Conservation (phyloP, 2,329 filamentous ascomycete species). For the Ilyonectria mors-panacis region DNA sequence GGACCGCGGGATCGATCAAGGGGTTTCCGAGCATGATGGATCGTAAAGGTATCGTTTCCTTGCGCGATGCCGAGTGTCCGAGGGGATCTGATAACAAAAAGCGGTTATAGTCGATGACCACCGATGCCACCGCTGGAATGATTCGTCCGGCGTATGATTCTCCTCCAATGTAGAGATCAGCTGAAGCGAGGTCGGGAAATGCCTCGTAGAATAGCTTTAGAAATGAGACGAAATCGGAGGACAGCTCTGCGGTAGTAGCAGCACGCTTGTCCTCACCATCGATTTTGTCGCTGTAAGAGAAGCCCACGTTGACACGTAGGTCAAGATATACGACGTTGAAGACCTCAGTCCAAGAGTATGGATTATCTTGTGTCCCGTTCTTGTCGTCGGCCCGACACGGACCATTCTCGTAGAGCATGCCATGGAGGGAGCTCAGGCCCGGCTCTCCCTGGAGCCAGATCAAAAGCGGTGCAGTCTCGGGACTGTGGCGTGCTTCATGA, state of each 20-base stretch:
- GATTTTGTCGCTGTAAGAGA: conserved; percentile 4
- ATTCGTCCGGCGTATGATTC: background rate
- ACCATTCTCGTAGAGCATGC: conserved; percentile 16
- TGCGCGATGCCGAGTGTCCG: too few relatives aligned
- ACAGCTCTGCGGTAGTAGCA: background rate
- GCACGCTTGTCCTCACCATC: background rate
- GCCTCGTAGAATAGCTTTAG: conserved; percentile 7
- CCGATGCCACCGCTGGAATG: background rate
- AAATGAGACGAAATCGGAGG: background rate
- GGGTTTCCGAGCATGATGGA: conserved; percentile 11
- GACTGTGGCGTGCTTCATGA: conserved; percentile 7
- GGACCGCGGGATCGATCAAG: background rate
- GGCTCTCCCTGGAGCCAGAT: conserved; percentile 14
- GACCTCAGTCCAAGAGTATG: conserved; percentile 10
- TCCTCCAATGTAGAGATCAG: conserved; percentile 1
- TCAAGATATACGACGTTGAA: conserved; percentile 13
- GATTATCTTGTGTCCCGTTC: background rate
- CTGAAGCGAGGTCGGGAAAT: background rate
- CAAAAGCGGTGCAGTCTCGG: background rate
- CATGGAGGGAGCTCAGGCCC: conserved; percentile 7
- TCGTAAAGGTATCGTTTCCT: background rate
- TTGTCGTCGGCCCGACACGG: conserved; percentile 2
- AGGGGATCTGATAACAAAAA: too few relatives aligned
- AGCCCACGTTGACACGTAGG: background rate
- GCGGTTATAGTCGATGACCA: background rate